Evolutionary conservation across 805 yeast genomes (phyloP), one percentile per base, ranked within the genome.

Genomic region (Kazachstania viticola): DNA sequence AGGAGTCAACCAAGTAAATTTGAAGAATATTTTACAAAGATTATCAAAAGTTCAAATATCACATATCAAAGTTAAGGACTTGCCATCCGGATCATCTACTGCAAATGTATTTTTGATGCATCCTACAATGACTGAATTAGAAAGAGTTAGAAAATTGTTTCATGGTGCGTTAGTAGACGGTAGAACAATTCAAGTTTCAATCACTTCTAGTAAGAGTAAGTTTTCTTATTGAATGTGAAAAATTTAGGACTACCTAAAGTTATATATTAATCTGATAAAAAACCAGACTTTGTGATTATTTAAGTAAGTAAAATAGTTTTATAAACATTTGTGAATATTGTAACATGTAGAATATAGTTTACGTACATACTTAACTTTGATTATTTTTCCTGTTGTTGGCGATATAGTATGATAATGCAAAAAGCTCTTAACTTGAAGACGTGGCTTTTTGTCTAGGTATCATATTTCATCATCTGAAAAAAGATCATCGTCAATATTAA

Each of bases 101-200:
- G 67, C 66, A 2, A 61, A 61, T 30, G 53, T 64, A 4, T 44
- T 47, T 35, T 51, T 62, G 34, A 35, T 35, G 2, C 44, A 56
- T 18, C 50, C 58, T 2, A 41, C 41, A 8, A 17, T 31, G 2
- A 33, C 42, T 1, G 43, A 42, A 11, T 45, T 69, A 17, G 42
- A 47, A 9, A 36, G 31, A 3, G 65, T 65, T 0, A 46, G 47
- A 13, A 37, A 39, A 14, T 37, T 47, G 24, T 53, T 69, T 21
- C 51, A 71, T 36, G 62, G 64, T 5, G 67, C 65, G 1, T 37
- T 54, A n/a, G 72, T 73, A 9, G 73, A 71, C 43, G 71, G 71
- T 11, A 49, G 67, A 30, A 51, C 52, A 2, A 38, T 68, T 8
- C 45, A 46, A 25, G 65, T 60, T 1, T 48, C 44, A 14, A 49